Evolutionary conservation across 345 rosid genomes (phyloP), one percentile per base, ranked within the genome.

Genomic region (Salix exigua): DNA sequence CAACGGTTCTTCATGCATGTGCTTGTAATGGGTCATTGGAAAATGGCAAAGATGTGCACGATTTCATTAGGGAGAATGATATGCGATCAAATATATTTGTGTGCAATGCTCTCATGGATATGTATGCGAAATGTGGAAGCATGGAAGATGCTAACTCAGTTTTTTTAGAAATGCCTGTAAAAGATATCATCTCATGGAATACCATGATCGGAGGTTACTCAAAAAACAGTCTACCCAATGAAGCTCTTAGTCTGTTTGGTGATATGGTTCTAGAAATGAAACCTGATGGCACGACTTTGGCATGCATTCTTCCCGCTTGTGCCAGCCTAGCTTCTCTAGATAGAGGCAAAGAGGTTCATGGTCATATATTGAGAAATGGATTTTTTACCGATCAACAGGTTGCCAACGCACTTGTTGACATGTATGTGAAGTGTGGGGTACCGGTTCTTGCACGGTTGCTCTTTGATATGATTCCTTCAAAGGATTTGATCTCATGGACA

Each of bases 41-140:
- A 0, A 81, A 79, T 80, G 92, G 97, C 31, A 90, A 80, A 82
- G 85, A 83, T 28, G 81, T 90, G 10, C 94, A 90, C 70, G 68
- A 80, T 25, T 92, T 86, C 82, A 68, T 90, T 55, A 84, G 72
- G 82, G 83, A 76, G 76, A 86, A 87, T 58, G 71, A 78, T 66
- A 77, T 88, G 81, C 88, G 80, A 38, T 82, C 87, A 2, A 84
- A 82, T 85, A 77, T 87, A 33, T 87, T 83, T 66, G 87, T 88
- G 14, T 86, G 82, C 5, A 88, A 92, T 80, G 88, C 92, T 68
- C 85, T 92, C 64, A 85, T 90, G 90, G 94, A 92, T 78, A 90
- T 90, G 94, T 90, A 90, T 81, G 88, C 91, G 3, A 90, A 88
- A 87, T 90, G 94, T 79, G 92, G 94, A 85, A 90, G 88, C 81